Base-by-base conservation (phyloP, 345 rosid species). In the Pistacia vera region DNA sequence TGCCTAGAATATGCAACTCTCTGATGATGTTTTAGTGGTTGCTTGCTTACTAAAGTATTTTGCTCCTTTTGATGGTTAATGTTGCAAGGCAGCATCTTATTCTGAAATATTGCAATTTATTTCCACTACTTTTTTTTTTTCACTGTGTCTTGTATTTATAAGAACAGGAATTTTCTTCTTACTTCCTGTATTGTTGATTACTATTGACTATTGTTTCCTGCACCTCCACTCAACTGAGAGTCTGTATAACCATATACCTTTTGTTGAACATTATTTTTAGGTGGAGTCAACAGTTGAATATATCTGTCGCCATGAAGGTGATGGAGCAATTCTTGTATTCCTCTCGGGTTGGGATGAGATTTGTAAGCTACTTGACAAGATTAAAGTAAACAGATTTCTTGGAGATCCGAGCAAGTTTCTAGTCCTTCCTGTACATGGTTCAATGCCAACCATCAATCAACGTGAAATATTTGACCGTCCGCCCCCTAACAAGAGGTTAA, bases 301-400 rank as follows among this genome's bases (percentile, higher is more conserved):
- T 80, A 92, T 95, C 62, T 93, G 99, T 78, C 83, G 87, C 75
- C 83, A 78, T 86, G 97, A 93, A 90, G 88, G 86, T 71, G 89
- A 77, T 80, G 99, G 99, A 75, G 99, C 99, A 11, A 84, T 95
- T 88, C 98, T 95, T 72, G 96, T 95, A 60, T 95, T 95, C 80
- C 95, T 95, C 67, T 88, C 99, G 0, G 98, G 99, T 68, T 93
- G 99, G 99, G 98, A 93, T 90, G 98, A 95, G 73, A 95, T 95
- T 66, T 90, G 96, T 22, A 90, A 92, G 85, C 89, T 95, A 67
- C 88, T 88, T 68, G 98, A 93, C 77, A 89, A 80, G 80, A 81
- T 95, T 51, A 88, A 90, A 81, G 88, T 80, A 72, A 93, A 95
- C 86, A 86, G 74, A 71, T 79, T 90, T 73, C 90, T 95, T 83